Evolutionary conservation across 495 filamentous ascomycete genomes (phyloP), one percentile per base, ranked within the genome.

Genomic region (Lasiosphaeriaceae sp.): DNA sequence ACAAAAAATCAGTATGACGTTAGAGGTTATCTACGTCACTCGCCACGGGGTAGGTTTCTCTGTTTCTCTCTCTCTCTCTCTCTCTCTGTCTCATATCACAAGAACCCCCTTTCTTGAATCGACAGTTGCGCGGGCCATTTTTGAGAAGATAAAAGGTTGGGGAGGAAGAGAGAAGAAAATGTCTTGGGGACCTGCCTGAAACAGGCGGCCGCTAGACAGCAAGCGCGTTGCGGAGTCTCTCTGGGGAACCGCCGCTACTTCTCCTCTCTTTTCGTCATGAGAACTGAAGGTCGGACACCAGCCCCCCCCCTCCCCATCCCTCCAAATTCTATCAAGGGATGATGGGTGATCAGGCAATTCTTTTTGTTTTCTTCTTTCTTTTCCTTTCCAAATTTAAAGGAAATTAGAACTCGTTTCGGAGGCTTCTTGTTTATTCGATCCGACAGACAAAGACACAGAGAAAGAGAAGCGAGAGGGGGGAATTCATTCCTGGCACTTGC

Each of bases 11-110:
- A 26, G 21, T 21, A 78, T 78, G 74, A 56, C 74, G 58, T 75
- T 96, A 26, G 87, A 93, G 70, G 83, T 83, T 57, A 94, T 96
- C 64, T 96, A 94, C 66, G 78, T 96, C 44, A 86, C 85, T 56
- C 84, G 91, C 19, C 91, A 96, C 72, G 91, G 90, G 60, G 90
- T 96, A 83, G 72, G 87, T 80, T 9, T 19, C 44, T 37, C 19
- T 26, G 9, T 34, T 22, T 41, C 31, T 23, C 41, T 37, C 37
- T 52, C 16, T 12, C 16, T 43, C 39, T 43, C 34, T 51, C 45
- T 9, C 48, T 23, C 19, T 57, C 24, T 34, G n/a, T 35, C n/a
- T 4, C 26, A 31, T 12, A 17, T 44, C 11, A 43, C 41, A 3
- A 7, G 44, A 2, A 17, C 17, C 16, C 39, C 14, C n/a, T 17